Evolutionary conservation across 352 stramenopile genomes (phyloP).

Genomic region (Globisporangium camurandrum): DNA sequence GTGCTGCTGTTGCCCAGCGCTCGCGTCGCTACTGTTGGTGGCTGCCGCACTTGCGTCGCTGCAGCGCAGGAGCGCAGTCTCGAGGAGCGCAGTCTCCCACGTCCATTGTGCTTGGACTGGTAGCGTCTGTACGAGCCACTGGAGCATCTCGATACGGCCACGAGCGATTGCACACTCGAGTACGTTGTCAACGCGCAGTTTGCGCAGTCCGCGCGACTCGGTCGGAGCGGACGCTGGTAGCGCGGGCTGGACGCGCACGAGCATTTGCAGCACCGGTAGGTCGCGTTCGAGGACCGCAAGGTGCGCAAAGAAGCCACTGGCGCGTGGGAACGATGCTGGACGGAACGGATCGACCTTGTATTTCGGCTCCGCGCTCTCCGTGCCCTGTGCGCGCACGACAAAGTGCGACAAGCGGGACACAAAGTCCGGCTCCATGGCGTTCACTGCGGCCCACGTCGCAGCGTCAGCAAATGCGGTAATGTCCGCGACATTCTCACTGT

Average conservation of each 20-base stretch:
- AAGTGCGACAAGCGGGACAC: constrained; percentile 1
- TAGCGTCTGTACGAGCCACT: constrained; percentile 6
- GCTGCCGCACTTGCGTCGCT: too few species aligned
- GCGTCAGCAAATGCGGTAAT: background rate
- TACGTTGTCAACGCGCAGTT: constrained; percentile 2
- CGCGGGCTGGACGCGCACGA: background rate
- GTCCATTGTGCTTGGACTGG: background rate
- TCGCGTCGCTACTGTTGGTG: too few species aligned
- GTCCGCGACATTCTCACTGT: background rate
- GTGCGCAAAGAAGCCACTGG: constrained; percentile 7
- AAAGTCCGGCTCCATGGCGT: constrained; percentile 1
- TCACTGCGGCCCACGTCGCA: background rate
- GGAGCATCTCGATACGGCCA: constrained; percentile 1
- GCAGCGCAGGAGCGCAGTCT: background rate
- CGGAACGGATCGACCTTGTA: constrained; percentile 13
- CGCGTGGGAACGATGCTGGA: constrained; percentile 5
- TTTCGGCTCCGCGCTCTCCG: background rate
- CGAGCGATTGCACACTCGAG: constrained; percentile 3
- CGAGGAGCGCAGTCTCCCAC: constrained; percentile 7
- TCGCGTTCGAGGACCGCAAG: constrained; percentile 8
- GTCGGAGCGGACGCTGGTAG: background rate
- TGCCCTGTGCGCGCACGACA: background rate
- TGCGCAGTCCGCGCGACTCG: background rate
- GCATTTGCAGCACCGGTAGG: background rate
- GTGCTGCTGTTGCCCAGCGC: too few species aligned